A percentile compares a stretch with the other conserved stretches of the same genome.
Conservation (phyloP, 2,329 filamentous ascomycete species). For the Didymosphaeria variabile region DNA sequence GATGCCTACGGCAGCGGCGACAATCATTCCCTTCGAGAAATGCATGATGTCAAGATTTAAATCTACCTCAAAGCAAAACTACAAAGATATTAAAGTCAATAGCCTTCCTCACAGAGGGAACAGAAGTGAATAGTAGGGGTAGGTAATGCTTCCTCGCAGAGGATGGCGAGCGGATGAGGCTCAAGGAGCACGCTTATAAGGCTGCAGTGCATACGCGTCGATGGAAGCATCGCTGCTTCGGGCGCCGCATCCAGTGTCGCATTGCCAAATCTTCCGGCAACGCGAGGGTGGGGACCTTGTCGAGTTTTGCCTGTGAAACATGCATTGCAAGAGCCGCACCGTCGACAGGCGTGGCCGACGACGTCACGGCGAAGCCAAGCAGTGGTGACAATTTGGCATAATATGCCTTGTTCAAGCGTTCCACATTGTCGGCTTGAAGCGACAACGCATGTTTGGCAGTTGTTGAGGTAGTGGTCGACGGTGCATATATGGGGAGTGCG, state of each 20-base stretch:
- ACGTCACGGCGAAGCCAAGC: conserved; percentile 24
- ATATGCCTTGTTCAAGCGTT: background rate
- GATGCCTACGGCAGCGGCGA: conserved; percentile 33
- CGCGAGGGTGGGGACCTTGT: conserved; percentile 21
- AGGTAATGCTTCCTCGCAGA: conserved; percentile 20
- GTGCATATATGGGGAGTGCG: background rate
- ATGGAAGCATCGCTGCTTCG: conserved; percentile 23
- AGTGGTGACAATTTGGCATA: conserved; percentile 13
- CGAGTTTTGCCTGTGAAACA: conserved; percentile 37
- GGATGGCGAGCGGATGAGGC: conserved; percentile 7
- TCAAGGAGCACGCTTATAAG: conserved; percentile 25
- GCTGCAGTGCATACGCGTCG: conserved; percentile 31
- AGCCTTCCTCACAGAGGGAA: conserved; percentile 15
- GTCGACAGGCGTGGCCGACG: conserved; percentile 24
- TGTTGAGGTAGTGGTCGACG: background rate
- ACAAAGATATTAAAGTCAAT: conserved; percentile 1
- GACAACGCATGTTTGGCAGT: background rate
- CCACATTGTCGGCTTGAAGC: background rate
- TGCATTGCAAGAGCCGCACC: conserved; percentile 33
- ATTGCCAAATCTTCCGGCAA: conserved; percentile 28
- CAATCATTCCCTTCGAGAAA: conserved; percentile 33
- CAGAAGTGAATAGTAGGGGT: conserved; percentile 14
- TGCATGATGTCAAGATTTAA: conserved; percentile 28
- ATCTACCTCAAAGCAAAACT: background rate
- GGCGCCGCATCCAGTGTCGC: conserved; percentile 33